A percentile compares a stretch with the other conserved stretches of the same genome.
phyloP scores from a whole-genome alignment of 495 filamentous ascomycete genomes.

The Tuber brumale region DNA sequence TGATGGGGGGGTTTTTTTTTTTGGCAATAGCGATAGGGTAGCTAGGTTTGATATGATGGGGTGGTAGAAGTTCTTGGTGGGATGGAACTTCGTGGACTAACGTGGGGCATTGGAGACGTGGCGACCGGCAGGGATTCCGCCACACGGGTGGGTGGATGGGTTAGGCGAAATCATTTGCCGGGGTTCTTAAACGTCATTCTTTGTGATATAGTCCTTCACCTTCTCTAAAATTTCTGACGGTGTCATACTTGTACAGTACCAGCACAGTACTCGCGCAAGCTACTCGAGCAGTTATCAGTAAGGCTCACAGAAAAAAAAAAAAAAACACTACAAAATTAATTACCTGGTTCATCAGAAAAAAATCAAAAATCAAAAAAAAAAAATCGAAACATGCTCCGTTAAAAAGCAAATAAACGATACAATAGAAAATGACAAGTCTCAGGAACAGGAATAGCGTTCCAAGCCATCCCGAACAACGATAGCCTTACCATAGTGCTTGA shows the following conservation, averaged over 20 bases:
- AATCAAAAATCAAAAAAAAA: too few species aligned
- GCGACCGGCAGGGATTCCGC: not conserved
- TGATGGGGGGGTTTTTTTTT: not conserved
- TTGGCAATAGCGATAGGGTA: not conserved
- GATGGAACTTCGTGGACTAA: not conserved
- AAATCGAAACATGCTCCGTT: too few species aligned
- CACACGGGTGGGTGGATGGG: not conserved
- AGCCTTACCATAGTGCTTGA: not conserved
- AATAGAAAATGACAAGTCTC: not conserved
- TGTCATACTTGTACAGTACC: not conserved
- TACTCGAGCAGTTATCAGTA: not conserved
- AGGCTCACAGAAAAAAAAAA: slow-evolving; percentile 4
- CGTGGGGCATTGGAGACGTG: slow-evolving; percentile 1
- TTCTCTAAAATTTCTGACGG: not conserved
- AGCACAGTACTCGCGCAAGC: not conserved
- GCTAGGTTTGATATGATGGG: slow-evolving; percentile 2
- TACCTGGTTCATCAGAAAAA: too few species aligned
- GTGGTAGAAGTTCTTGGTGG: not conserved
- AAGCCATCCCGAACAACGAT: not conserved
- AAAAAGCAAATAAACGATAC: not conserved
- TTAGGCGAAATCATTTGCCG: not conserved
- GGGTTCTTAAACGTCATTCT: not conserved
- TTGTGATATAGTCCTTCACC: not conserved
- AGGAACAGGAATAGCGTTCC: not conserved
- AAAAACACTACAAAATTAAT: not conserved